Base-by-base conservation (phyloP, 1,284 basidiomycete species). In the Boletellus deceptivus region DNA sequence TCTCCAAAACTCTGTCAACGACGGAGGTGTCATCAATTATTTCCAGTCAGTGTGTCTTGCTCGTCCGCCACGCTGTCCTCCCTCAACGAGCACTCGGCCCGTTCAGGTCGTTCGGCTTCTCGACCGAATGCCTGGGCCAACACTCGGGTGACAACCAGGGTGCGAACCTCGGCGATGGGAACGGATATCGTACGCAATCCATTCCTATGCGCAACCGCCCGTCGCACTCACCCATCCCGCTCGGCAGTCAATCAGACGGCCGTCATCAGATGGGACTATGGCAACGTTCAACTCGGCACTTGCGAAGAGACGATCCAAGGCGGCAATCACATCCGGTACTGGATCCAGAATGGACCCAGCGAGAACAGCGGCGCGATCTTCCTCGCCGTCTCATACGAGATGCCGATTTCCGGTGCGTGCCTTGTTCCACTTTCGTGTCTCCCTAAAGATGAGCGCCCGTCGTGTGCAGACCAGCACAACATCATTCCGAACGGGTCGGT, bases 261-360 rank as follows among this genome's bases (percentile, higher is more conserved):
- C 14, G 85, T 86, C 36, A 83, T 94, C 37, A 77, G 93, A 37
- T 91, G 83, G 79, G 80, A 92, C 65, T 95, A 87, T 64, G 82
- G 82, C 6, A 83, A 94, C 61, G 79, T 83, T 5, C 72, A 82
- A 49, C 68, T 93, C 16, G 93, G 93, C 0, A 82, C 91, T 2
- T 93, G 92, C 66, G 74, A 78, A 57, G 93, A 98, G 70, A 90
- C 91, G 3, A 79, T 97, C 44, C 62, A 89, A 55, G 95, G 95
- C 11, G 95, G 95, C 6, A 83, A 90, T 61, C 95, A 98, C 65
- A 84, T 95, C 67, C 82, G 95, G 24, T 95, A 94, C 70, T 98
- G 91, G 90, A 68, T 78, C 1, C 93, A 97, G 70, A 76, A 89
- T 53, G 89, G 86, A 0, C 70, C 75, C 3, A 54, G 71, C 9